Evolutionary conservation across 2,329 filamentous ascomycete genomes (phyloP).

Genomic region (Apiospora malaysiana): DNA sequence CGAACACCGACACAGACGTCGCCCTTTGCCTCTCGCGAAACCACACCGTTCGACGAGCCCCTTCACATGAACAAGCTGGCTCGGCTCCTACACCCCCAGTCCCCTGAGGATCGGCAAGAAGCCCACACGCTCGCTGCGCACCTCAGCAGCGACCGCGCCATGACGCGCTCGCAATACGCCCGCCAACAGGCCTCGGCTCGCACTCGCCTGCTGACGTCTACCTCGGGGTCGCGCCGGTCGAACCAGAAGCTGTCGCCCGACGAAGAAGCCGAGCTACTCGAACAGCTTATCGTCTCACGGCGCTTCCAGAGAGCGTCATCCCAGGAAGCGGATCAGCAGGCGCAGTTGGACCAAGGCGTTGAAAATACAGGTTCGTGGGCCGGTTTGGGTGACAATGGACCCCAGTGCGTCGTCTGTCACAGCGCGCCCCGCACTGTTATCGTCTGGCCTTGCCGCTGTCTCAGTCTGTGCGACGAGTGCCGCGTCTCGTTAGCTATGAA

Average conservation of each 20-base stretch:
- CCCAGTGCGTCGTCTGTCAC: conserved; percentile 94
- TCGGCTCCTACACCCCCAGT: conserved; percentile 80
- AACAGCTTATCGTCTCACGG: conserved; percentile 63
- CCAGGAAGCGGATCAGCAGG: conserved; percentile 23
- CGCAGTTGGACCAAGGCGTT: conserved; percentile 24
- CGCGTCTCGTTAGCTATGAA: conserved; percentile 93
- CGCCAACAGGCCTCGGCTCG: conserved; percentile 72
- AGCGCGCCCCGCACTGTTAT: conserved; percentile 84
- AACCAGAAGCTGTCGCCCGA: conserved; percentile 53
- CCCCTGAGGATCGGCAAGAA: conserved; percentile 78
- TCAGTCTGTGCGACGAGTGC: conserved; percentile 95
- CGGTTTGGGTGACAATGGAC: conserved; percentile 75
- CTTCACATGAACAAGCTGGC: conserved; percentile 75
- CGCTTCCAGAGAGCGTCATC: conserved; percentile 37
- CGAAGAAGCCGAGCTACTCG: conserved; percentile 66
- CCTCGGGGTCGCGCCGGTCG: conserved; percentile 42
- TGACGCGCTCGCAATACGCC: conserved; percentile 82
- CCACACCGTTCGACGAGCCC: conserved; percentile 66
- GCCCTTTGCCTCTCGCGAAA: conserved; percentile 55
- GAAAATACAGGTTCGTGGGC: conserved; percentile 51
- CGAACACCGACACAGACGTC: conserved; percentile 77
- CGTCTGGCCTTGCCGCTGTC: conserved; percentile 94
- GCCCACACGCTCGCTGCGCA: conserved; percentile 83
- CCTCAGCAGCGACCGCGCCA: conserved; percentile 70
- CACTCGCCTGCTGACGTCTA: conserved; percentile 68